These are phyloP conservation scores for Ailanthus altissimus DNA, from an alignment of 345 rosid species.

Conservation along the genomic window DNA sequence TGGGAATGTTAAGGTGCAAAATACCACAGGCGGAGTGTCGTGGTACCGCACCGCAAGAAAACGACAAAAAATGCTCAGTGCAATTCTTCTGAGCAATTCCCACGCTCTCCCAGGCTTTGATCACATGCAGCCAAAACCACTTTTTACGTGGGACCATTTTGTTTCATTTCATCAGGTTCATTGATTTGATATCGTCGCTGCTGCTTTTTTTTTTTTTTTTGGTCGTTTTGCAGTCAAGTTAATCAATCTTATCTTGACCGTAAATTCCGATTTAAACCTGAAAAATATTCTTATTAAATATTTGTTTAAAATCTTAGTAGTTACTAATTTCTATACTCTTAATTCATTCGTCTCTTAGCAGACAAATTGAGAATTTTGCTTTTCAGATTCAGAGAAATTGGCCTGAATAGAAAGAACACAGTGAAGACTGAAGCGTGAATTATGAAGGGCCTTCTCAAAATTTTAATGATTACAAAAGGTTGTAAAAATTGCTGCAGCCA, in stretches of 20 bases:
- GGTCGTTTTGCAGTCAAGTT: background rate
- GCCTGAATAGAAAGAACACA: background rate
- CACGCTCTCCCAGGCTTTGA: conserved; percentile 16
- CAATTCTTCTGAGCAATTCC: background rate
- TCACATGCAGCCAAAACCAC: conserved; percentile 7
- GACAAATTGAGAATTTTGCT: no score
- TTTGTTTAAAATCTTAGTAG: no score
- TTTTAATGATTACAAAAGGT: conserved; percentile 7
- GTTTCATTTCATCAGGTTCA: background rate
- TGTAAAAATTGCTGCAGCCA: background rate
- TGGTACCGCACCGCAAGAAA: background rate
- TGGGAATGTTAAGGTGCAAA: conserved; percentile 4
- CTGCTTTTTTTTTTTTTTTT: no score
- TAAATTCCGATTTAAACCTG: no score
- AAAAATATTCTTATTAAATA: no score
- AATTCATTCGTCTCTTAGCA: no score
- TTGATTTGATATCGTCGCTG: background rate
- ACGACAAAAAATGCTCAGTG: background rate
- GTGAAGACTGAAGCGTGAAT: no score
- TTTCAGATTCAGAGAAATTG: background rate
- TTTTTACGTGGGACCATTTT: conserved; percentile 15
- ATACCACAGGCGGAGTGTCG: background rate
- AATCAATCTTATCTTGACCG: background rate
- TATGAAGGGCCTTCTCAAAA: background rate
- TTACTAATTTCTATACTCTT: no score